Evolutionary conservation across 2,329 filamentous ascomycete species (phyloP).

Genomic region (Aspergillus sclerotialis): DNA sequence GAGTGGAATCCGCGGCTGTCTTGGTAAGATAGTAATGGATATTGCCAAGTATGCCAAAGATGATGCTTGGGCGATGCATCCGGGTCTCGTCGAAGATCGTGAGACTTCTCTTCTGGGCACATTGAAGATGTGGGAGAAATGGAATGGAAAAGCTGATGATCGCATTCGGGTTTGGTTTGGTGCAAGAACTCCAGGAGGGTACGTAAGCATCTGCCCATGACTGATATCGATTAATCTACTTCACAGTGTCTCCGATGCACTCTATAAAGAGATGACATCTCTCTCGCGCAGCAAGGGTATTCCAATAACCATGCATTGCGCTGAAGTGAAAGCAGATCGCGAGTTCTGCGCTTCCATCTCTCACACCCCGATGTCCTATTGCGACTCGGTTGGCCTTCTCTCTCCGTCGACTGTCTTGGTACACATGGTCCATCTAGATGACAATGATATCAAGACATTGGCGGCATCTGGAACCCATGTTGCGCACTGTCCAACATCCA

Average conservation of each 20-base stretch:
- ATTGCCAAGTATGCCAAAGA: slow-evolving; percentile 38
- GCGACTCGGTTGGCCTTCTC: slow-evolving; percentile 26
- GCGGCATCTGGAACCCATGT: slow-evolving; percentile 38
- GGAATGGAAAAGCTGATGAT: slow-evolving; percentile 30
- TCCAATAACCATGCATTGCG: slow-evolving; percentile 43
- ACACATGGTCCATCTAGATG: slow-evolving; percentile 48
- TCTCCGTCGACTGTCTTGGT: slow-evolving; percentile 42
- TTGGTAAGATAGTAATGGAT: slow-evolving; percentile 41
- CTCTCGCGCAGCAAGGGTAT: slow-evolving; percentile 34
- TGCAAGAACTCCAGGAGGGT: slow-evolving; percentile 42
- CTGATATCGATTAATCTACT: slow-evolving; percentile 1
- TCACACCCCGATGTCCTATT: slow-evolving; percentile 40
- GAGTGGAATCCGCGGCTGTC: slow-evolving; percentile 38
- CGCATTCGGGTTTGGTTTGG: slow-evolving; percentile 45
- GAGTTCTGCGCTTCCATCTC: slow-evolving; percentile 11
- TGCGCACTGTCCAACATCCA: slow-evolving; percentile 47
- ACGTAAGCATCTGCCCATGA: slow-evolving; percentile 6
- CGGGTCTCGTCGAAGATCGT: slow-evolving; percentile 34
- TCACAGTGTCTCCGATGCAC: slow-evolving; percentile 23
- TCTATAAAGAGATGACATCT: slow-evolving; percentile 36
- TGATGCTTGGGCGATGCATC: slow-evolving; percentile 38
- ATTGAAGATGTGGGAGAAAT: slow-evolving; percentile 28
- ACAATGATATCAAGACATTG: slow-evolving; percentile 35
- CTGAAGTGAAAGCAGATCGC: slow-evolving; percentile 21
- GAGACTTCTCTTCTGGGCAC: slow-evolving; percentile 36